Percentiles rank a stretch among this genome's conserved stretches.
phyloP scores from a whole-genome alignment of 129 eudicot species.

The Lactuca sativa region DNA sequence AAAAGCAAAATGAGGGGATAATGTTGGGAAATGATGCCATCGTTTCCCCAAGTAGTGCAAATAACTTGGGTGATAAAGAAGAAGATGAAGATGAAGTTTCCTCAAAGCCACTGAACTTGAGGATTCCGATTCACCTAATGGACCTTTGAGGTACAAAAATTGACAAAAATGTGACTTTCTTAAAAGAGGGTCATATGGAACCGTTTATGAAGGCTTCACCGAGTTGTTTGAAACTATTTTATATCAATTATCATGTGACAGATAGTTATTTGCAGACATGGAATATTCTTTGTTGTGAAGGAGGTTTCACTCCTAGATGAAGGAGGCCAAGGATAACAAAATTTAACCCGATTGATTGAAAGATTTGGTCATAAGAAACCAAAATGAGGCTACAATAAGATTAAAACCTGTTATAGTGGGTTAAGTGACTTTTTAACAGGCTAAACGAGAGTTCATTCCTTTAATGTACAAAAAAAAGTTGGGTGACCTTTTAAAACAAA shows the following conservation, averaged over 20 bases:
- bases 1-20: background rate
- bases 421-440: too few species aligned
- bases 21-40: background rate
- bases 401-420: too few species aligned
- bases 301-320: constrained; percentile 42
- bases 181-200: constrained; percentile 76
- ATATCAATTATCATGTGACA: background rate
- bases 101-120: constrained; percentile 16
- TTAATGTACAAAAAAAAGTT: too few species aligned
- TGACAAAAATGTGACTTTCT: constrained; percentile 71
- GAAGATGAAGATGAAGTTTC: too few species aligned
- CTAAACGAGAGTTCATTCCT: too few species aligned
- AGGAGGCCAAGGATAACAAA: too few species aligned
- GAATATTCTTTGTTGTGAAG: constrained; percentile 72
- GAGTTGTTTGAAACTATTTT: constrained; percentile 29
- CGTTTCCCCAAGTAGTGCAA: background rate
- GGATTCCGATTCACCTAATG: constrained; percentile 39
- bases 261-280: constrained; percentile 50
- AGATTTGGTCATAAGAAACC: too few species aligned
- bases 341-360: too few species aligned
- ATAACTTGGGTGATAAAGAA: background rate
- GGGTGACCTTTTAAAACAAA: too few species aligned
- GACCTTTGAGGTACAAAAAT: constrained; percentile 26
- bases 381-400: too few species aligned
- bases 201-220: constrained; percentile 63